Evolutionary conservation across 2,329 filamentous ascomycete species (phyloP).

Genomic region (Truncatella angustata): DNA sequence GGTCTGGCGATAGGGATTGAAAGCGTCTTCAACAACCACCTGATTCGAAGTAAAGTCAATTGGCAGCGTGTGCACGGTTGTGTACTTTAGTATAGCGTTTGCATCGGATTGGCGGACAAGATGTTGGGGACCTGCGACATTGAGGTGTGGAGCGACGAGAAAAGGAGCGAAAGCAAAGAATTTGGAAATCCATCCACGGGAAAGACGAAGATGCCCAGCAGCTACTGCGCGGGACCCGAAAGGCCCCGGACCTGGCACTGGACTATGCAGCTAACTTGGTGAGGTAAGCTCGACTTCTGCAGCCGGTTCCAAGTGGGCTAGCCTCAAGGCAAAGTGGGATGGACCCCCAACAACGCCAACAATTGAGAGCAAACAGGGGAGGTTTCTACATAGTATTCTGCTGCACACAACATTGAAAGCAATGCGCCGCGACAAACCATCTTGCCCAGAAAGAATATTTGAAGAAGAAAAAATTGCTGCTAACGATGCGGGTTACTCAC

Average conservation of each 20-base stretch:
- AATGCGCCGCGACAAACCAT: no score
- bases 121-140: conserved; percentile 42
- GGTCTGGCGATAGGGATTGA: no score
- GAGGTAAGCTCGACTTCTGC: neutral
- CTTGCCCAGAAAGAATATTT: no score
- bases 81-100: neutral
- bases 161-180: conserved; percentile 3
- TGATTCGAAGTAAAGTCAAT: no score
- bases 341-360: conserved; percentile 13
- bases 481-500: neutral
- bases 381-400: no score
- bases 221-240: neutral
- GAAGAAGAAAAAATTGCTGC: no score
- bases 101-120: conserved; percentile 32
- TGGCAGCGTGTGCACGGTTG: conserved; percentile 3
- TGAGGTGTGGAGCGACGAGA: conserved; percentile 11
- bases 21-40: no score
- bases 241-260: neutral
- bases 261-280: no score
- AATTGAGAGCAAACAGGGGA: no score
- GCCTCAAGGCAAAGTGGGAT: conserved; percentile 4
- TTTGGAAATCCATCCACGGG: neutral
- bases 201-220: neutral
- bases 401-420: no score
- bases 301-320: no score